phyloP scores from a whole-genome alignment of 805 yeast genomes.

The Kuraishia capsulata region DNA sequence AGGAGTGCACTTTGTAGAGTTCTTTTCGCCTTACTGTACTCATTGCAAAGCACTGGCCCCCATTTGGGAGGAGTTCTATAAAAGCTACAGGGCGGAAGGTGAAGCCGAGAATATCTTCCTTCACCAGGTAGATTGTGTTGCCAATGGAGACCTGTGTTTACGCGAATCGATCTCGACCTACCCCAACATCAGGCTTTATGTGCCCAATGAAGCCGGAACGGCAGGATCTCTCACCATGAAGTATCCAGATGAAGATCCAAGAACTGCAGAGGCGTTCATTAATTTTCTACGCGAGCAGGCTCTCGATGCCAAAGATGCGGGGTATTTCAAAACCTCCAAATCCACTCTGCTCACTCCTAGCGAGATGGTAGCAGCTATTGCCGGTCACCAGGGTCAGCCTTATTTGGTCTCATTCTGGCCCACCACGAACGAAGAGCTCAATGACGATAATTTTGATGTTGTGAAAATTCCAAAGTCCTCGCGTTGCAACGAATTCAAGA shows the following conservation, averaged over 20 bases:
- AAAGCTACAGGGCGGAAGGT: slow-evolving; percentile 38
- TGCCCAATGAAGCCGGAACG: slow-evolving; percentile 35
- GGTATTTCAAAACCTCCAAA: slow-evolving; percentile 19
- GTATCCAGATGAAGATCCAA: slow-evolving; percentile 36
- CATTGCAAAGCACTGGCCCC: slow-evolving; percentile 83
- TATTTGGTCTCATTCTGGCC: slow-evolving; percentile 63
- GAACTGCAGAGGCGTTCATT: slow-evolving; percentile 39
- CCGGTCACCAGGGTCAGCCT: slow-evolving; percentile 42
- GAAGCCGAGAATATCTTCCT: slow-evolving; percentile 38
- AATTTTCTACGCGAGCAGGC: slow-evolving; percentile 48
- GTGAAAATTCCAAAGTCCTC: slow-evolving; percentile 19
- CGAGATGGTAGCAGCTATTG: slow-evolving; percentile 36
- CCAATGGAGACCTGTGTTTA: slow-evolving; percentile 76
- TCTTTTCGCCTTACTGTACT: slow-evolving; percentile 80
- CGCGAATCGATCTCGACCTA: slow-evolving; percentile 54
- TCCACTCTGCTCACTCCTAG: slow-evolving; percentile 21
- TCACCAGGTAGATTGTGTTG: slow-evolving; percentile 80
- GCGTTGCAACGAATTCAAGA: slow-evolving; percentile 40
- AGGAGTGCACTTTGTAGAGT: slow-evolving; percentile 73
- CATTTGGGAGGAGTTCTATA: slow-evolving; percentile 64
- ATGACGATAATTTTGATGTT: slow-evolving; percentile 20
- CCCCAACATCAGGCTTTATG: slow-evolving; percentile 67
- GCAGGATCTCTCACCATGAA: slow-evolving; percentile 27
- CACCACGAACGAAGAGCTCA: slow-evolving; percentile 31
- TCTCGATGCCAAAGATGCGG: slow-evolving; percentile 35